These are phyloP conservation scores for Talaromyces sp. DNA, from an alignment of 2,329 filamentous ascomycete genomes.

Conservation along the genomic window DNA sequence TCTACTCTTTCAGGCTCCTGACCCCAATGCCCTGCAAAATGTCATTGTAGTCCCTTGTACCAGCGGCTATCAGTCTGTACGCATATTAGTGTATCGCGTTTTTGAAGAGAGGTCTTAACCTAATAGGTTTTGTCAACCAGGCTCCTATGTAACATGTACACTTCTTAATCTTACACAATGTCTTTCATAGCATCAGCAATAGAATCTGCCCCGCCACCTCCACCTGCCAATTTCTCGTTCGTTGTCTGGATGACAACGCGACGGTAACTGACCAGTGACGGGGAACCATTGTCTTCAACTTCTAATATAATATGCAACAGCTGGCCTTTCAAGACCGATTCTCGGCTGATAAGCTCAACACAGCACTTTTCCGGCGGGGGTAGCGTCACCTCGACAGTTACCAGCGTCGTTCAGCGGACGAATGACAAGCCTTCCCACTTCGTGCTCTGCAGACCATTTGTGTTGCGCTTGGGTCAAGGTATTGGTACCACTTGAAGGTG, in stretches of 20 bases:
- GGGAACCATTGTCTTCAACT: neutral
- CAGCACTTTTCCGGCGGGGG: neutral
- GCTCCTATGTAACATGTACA: neutral
- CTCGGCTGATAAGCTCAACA: neutral
- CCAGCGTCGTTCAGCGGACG: neutral
- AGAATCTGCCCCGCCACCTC: neutral
- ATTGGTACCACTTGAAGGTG: constrained; percentile 10
- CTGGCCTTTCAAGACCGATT: neutral
- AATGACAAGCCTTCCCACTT: constrained; percentile 1
- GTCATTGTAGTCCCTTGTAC: neutral
- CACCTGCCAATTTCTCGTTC: neutral
- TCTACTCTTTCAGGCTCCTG: neutral
- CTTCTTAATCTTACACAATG: neutral
- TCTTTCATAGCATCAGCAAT: neutral
- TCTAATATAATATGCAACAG: neutral
- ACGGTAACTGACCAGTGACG: neutral
- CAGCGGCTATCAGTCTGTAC: too few relatives aligned
- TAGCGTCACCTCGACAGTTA: neutral
- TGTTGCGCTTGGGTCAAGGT: constrained; percentile 1
- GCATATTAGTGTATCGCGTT: too few relatives aligned
- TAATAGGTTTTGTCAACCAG: too few relatives aligned
- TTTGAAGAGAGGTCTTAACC: too few relatives aligned
- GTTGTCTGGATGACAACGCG: constrained; percentile 7
- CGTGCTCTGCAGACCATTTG: neutral
- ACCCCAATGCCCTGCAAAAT: neutral